Conservation (phyloP, 805 yeast species). For the Ogataea nitratoaversa region DNA sequence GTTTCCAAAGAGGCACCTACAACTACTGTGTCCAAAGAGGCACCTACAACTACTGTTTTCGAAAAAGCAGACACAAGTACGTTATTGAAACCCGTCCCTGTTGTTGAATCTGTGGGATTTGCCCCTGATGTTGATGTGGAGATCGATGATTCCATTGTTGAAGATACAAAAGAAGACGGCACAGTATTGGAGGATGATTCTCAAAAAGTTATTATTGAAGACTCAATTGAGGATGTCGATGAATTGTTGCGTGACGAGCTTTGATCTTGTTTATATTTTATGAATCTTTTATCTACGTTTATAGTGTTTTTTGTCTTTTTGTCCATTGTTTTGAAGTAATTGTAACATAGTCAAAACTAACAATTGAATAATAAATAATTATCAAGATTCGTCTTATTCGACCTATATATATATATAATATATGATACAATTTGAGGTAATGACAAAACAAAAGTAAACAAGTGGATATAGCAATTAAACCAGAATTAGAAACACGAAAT, state of each 20-base stretch:
- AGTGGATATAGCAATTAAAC: no score
- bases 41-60: neutral
- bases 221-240: neutral
- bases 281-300: neutral
- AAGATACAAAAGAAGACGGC: neutral
- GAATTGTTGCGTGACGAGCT: constrained; percentile 1
- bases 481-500: neutral
- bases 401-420: no score
- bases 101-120: neutral
- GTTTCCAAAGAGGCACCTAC: neutral
- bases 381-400: no score
- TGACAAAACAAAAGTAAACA: no score
- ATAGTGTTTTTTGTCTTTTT: no score
- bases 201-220: neutral
- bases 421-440: no score
- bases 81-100: neutral
- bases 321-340: no score
- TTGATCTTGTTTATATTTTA: no score
- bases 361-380: no score
- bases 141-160: no score
- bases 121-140: neutral
- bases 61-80: no score
- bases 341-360: no score
- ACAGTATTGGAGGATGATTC: neutral
- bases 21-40: neutral